These are phyloP conservation scores for Aspergillus haitiensis DNA, from an alignment of 495 filamentous ascomycete genomes.

Conservation along the genomic window DNA sequence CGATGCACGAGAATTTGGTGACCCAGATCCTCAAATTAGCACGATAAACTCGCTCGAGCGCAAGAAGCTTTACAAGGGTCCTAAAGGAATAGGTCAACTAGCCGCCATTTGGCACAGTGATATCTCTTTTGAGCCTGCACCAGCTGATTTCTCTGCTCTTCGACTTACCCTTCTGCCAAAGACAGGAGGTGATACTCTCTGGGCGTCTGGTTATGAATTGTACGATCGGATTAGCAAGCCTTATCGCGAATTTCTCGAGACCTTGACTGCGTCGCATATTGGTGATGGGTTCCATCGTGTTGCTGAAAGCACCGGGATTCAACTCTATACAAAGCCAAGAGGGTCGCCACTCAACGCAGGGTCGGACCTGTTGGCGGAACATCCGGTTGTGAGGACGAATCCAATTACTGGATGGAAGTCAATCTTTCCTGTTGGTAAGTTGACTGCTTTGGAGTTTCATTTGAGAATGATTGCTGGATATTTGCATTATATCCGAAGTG, in stretches of 20 bases:
- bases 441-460: too few relatives aligned
- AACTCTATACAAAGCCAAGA: conserved; percentile 52
- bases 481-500: too few relatives aligned
- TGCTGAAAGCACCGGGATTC: conserved; percentile 37
- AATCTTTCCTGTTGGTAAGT: conserved; percentile 59
- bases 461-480: too few relatives aligned
- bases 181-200: conserved; percentile 67
- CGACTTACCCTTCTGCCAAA: conserved; percentile 56
- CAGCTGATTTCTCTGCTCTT: conserved; percentile 59
- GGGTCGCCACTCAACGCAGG: conserved; percentile 66
- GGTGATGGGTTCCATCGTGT: conserved; percentile 24
- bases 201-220: conserved; percentile 70
- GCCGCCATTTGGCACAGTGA: conserved; percentile 58
- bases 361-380: conserved; percentile 52
- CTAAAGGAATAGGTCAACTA: conserved; percentile 19
- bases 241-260: conserved; percentile 63
- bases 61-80: conserved; percentile 47
- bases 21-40: conserved; percentile 64
- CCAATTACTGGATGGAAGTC: conserved; percentile 76
- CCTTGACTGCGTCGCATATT: conserved; percentile 56
- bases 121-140: conserved; percentile 62
- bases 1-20: conserved; percentile 40
- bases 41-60: conserved; percentile 59
- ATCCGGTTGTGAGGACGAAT: conserved; percentile 71
- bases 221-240: conserved; percentile 67